A percentile compares a stretch with the other conserved stretches of the same genome.
Evolutionary conservation across 2,329 filamentous ascomycete species (phyloP).

Genomic region (Alternaria gaisen): DNA sequence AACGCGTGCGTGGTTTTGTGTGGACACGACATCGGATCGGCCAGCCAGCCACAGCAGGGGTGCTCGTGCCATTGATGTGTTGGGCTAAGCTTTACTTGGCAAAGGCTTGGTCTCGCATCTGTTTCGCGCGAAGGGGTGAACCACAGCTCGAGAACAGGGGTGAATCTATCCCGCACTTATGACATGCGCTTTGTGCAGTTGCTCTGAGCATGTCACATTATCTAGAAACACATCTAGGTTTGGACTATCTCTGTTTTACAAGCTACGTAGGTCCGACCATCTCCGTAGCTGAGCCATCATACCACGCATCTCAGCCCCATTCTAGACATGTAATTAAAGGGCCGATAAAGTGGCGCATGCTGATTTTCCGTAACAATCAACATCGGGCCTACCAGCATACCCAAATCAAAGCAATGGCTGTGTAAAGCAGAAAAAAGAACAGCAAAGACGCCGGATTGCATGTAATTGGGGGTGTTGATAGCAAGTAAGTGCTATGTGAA

Average conservation of each 20-base stretch:
- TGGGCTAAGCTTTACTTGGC: constrained; percentile 33
- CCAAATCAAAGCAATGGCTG: neutral
- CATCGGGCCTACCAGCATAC: neutral
- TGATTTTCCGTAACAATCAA: neutral
- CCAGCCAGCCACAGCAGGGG: neutral
- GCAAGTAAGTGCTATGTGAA: neutral
- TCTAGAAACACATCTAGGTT: neutral
- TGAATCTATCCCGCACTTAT: neutral
- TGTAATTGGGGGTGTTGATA: neutral
- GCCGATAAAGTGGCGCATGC: neutral
- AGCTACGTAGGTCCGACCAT: neutral
- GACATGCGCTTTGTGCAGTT: neutral
- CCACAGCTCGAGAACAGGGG: neutral
- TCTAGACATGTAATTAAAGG: neutral
- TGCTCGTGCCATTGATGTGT: neutral
- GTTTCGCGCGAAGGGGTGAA: constrained; percentile 4
- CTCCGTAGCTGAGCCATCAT: neutral
- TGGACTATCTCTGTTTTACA: neutral
- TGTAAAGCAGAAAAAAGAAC: neutral
- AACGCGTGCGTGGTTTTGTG: neutral
- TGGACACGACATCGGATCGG: constrained; percentile 1
- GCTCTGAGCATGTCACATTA: neutral
- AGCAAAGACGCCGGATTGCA: neutral
- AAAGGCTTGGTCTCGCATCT: constrained; percentile 27
- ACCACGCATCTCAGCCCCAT: neutral